Conservation (phyloP, 176 grass and related monocot species). For the Ensete glaucum region DNA sequence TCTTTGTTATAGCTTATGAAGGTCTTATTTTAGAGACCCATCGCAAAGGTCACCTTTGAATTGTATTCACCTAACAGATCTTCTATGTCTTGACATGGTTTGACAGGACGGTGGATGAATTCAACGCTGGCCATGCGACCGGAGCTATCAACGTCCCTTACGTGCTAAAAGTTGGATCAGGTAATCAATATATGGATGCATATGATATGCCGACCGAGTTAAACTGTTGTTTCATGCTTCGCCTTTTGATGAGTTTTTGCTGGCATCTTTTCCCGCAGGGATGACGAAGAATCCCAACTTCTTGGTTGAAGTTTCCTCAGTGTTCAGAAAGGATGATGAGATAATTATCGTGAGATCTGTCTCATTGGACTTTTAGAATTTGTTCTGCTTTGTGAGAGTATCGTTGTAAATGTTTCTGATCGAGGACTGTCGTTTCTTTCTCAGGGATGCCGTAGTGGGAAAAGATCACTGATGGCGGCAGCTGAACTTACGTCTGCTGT, state of each 20-base stretch:
- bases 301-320: slow-evolving; percentile 41
- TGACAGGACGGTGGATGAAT: slow-evolving; percentile 53
- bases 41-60: background rate
- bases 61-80: background rate
- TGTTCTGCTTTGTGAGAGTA: background rate
- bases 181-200: slow-evolving; percentile 11
- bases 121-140: slow-evolving; percentile 44
- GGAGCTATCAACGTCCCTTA: slow-evolving; percentile 70
- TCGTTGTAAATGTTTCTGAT: background rate
- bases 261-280: slow-evolving; percentile 24
- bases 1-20: background rate
- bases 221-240: background rate
- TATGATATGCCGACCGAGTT: background rate
- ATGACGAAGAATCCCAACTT: slow-evolving; percentile 50
- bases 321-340: slow-evolving; percentile 45
- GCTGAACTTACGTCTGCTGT: slow-evolving; percentile 60
- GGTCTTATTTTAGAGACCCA: no score
- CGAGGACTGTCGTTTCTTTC: background rate
- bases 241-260: background rate
- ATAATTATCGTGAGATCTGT: slow-evolving; percentile 44
- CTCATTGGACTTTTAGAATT: background rate
- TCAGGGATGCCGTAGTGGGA: slow-evolving; percentile 82
- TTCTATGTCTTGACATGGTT: background rate
- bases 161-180: slow-evolving; percentile 55
- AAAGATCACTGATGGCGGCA: slow-evolving; percentile 67